These are phyloP conservation scores for Fusarium stilboides DNA, from an alignment of 2,329 filamentous ascomycete genomes.

Conservation along the genomic window DNA sequence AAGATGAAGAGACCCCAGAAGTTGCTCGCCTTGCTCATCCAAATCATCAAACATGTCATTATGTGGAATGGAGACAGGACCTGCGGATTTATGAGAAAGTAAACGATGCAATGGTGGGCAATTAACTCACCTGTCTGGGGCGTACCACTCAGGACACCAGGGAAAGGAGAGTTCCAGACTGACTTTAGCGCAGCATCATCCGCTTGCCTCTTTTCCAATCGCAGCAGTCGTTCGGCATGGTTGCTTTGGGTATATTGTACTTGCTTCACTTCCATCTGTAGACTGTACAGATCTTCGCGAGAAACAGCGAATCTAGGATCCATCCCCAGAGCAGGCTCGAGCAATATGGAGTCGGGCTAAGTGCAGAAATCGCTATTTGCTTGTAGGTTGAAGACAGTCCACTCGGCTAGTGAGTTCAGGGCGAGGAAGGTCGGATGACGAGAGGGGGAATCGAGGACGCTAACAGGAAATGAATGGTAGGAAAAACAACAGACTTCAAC, in stretches of 20 bases:
- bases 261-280: slow-evolving; percentile 80
- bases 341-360: slow-evolving; percentile 2
- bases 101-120: neutral
- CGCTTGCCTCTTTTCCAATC: slow-evolving; percentile 76
- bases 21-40: slow-evolving; percentile 86
- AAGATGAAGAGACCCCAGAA: slow-evolving; percentile 85
- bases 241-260: slow-evolving; percentile 74
- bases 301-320: slow-evolving; percentile 73
- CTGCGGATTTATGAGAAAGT: slow-evolving; percentile 62
- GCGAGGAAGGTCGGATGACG: slow-evolving; percentile 1
- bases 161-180: slow-evolving; percentile 95
- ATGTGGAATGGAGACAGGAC: slow-evolving; percentile 83
- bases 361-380: slow-evolving; percentile 6
- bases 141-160: slow-evolving; percentile 85
- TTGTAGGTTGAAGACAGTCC: neutral
- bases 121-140: slow-evolving; percentile 83
- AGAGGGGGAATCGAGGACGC: slow-evolving; percentile 16
- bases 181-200: slow-evolving; percentile 82
- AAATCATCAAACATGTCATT: slow-evolving; percentile 91
- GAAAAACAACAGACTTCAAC: slow-evolving; percentile 23
- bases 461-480: slow-evolving; percentile 26
- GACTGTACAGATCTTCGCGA: slow-evolving; percentile 76
- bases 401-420: slow-evolving; percentile 6
- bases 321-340: slow-evolving; percentile 63
- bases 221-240: slow-evolving; percentile 73